These are phyloP conservation scores for Pythium grandisporangium DNA, from an alignment of 352 stramenopile genomes.

Conservation along the genomic window DNA sequence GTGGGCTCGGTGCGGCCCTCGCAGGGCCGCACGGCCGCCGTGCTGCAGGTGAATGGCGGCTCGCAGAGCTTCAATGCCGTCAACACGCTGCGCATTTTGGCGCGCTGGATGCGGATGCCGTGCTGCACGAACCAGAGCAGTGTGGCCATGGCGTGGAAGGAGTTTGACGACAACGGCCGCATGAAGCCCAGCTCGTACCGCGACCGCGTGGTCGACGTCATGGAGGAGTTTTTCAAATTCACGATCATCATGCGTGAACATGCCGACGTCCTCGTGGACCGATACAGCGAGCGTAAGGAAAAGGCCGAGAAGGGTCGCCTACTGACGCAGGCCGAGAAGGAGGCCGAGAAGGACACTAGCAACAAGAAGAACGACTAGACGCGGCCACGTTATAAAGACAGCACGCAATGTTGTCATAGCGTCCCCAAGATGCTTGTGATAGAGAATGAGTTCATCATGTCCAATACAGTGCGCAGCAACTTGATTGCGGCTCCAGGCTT, in stretches of 20 bases:
- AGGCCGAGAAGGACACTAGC: constrained; percentile 9
- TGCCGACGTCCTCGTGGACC: constrained; percentile 21
- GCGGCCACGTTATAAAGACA: too few relatives aligned
- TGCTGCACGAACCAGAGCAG: constrained; percentile 53
- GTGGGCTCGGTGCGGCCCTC: constrained; percentile 49
- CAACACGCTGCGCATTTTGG: constrained; percentile 36
- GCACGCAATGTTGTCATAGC: too few relatives aligned
- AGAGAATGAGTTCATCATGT: too few relatives aligned
- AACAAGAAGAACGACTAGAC: constrained; percentile 10
- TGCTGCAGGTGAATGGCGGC: constrained; percentile 36
- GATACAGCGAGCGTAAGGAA: constrained; percentile 25
- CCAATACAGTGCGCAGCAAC: too few relatives aligned
- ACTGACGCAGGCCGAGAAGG: constrained; percentile 24
- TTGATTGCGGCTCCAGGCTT: too few relatives aligned
- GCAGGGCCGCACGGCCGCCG: constrained; percentile 36
- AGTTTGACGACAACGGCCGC: constrained; percentile 45
- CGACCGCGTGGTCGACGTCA: constrained; percentile 54
- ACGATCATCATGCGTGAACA: constrained; percentile 32
- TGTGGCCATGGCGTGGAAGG: constrained; percentile 50
- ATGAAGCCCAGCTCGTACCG: constrained; percentile 52
- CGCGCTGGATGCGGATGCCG: constrained; percentile 65
- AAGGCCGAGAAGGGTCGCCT: constrained; percentile 20
- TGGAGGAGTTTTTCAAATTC: constrained; percentile 66
- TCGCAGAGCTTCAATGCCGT: constrained; percentile 65
- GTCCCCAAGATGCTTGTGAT: too few relatives aligned